Conservation (phyloP, 2,329 filamentous ascomycete species). For the Tolypocladium endophyticum region DNA sequence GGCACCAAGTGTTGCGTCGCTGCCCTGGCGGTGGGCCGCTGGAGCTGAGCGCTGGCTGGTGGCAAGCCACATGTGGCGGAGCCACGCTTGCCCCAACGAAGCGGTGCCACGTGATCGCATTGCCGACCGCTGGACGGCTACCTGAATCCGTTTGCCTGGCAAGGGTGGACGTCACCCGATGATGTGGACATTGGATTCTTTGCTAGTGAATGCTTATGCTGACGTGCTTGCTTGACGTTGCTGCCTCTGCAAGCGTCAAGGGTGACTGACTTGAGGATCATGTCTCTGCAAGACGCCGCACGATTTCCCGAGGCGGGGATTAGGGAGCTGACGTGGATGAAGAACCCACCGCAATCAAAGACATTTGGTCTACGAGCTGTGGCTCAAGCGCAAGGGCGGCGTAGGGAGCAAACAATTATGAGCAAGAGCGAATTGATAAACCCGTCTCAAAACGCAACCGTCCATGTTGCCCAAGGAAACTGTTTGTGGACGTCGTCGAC, state of each 20-base stretch:
- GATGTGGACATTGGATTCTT: neutral
- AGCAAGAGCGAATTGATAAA: neutral
- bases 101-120: neutral
- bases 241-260: neutral
- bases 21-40: constrained; percentile 5
- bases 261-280: neutral
- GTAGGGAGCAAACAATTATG: too few species aligned
- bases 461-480: neutral
- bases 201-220: neutral
- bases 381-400: neutral
- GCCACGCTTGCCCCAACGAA: neutral
- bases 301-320: neutral
- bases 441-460: neutral
- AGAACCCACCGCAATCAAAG: neutral
- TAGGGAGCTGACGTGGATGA: neutral
- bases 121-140: neutral
- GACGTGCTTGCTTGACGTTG: neutral
- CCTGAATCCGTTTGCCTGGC: constrained; percentile 1
- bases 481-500: neutral
- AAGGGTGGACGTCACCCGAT: constrained; percentile 7
- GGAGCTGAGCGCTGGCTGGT: neutral
- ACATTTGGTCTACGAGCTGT: neutral
- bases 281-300: neutral
- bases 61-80: constrained; percentile 6
- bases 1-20: constrained; percentile 11